phyloP scores from a whole-genome alignment of 495 filamentous ascomycete species.

The Hypoxylon lenormandii region DNA sequence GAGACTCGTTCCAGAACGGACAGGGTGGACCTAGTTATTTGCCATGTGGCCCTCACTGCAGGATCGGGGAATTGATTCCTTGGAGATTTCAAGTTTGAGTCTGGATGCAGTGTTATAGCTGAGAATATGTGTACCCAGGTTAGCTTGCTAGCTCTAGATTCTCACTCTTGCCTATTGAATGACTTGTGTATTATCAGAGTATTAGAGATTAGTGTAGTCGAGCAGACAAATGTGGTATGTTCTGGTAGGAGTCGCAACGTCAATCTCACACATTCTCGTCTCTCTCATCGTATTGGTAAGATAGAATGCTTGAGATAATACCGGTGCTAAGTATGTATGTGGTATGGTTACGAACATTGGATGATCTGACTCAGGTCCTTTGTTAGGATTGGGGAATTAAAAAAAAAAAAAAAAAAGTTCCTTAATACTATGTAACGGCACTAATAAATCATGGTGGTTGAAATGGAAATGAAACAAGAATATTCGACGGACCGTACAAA shows the following conservation, averaged over 20 bases:
- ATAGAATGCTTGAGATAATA: neutral
- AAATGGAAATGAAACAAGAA: conserved; percentile 2
- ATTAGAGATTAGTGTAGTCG: conserved; percentile 9
- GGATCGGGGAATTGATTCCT: conserved; percentile 42
- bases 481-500: neutral
- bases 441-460: neutral
- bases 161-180: neutral
- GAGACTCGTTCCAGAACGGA: conserved; percentile 42
- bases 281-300: neutral
- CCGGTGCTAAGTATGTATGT: no score
- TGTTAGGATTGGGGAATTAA: neutral
- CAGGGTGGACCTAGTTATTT: conserved; percentile 39
- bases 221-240: conserved; percentile 11
- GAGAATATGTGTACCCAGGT: no score
- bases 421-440: conserved; percentile 5
- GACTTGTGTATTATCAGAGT: neutral
- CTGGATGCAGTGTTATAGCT: conserved; percentile 1
- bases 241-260: neutral
- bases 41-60: conserved; percentile 44
- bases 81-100: conserved; percentile 15
- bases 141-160: neutral
- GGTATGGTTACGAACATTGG: neutral
- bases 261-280: conserved; percentile 3
- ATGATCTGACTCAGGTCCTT: conserved; percentile 3
- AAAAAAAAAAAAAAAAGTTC: neutral